Percentiles rank a stretch among this genome's conserved stretches.
Conservation (phyloP, 495 filamentous ascomycete genomes). For the Entonaema liquescens region DNA sequence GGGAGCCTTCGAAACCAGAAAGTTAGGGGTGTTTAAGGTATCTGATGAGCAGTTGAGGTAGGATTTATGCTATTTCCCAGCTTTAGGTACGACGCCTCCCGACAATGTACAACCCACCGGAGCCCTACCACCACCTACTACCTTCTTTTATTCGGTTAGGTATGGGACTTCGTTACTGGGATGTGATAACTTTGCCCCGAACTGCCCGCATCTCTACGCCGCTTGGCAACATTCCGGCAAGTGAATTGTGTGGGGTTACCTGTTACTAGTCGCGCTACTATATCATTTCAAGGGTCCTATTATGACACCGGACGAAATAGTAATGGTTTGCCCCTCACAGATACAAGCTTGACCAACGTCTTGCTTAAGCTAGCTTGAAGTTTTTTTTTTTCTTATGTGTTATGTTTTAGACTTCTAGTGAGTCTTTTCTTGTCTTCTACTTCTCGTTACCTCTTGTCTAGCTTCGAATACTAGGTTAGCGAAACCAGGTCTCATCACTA, state of each 20-base stretch:
- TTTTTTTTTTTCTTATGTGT: constrained; percentile 2
- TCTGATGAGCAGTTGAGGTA: constrained; percentile 14
- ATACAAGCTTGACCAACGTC: constrained; percentile 9
- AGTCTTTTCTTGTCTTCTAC: constrained; percentile 12
- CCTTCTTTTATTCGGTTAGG: constrained; percentile 19
- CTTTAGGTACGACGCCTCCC: constrained; percentile 4
- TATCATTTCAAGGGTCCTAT: constrained; percentile 23
- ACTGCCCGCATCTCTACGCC: constrained; percentile 35
- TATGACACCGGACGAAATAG: constrained; percentile 26
- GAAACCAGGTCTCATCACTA: neutral
- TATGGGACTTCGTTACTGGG: constrained; percentile 13
- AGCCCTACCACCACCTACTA: neutral
- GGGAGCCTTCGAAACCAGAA: neutral
- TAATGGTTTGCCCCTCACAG: constrained; percentile 25
- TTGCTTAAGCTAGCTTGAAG: constrained; percentile 7
- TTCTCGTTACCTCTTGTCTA: neutral
- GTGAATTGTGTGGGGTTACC: constrained; percentile 34
- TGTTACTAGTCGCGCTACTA: constrained; percentile 24
- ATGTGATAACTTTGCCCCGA: constrained; percentile 27
- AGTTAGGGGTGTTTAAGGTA: neutral
- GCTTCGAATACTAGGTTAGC: constrained; percentile 5
- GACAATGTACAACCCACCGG: constrained; percentile 14
- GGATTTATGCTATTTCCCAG: constrained; percentile 7
- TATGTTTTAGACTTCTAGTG: constrained; percentile 12
- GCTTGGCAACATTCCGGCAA: constrained; percentile 39